Conservation (phyloP, 2,329 filamentous ascomycete species). For the Scytalidium lignicola region DNA sequence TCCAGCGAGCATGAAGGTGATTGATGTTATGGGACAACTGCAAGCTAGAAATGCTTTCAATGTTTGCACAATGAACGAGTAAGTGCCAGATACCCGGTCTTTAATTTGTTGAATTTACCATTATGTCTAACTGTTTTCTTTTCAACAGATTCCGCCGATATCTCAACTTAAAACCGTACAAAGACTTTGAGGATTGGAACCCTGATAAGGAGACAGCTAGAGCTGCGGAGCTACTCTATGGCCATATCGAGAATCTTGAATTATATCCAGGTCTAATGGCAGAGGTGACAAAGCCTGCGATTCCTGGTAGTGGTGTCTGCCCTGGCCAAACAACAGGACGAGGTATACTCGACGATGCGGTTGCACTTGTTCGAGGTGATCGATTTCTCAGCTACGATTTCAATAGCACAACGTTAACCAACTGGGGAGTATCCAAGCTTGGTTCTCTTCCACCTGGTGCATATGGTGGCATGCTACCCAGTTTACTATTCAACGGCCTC, state of each 20-base stretch:
- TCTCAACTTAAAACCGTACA: conserved; percentile 45
- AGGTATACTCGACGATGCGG: conserved; percentile 43
- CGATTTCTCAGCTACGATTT: conserved; percentile 42
- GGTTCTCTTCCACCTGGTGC: conserved; percentile 31
- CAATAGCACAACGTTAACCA: conserved; percentile 41
- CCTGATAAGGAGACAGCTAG: conserved; percentile 41
- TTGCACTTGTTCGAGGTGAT: conserved; percentile 39
- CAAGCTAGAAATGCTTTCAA: conserved; percentile 42
- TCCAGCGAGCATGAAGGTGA: conserved; percentile 38
- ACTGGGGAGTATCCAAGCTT: conserved; percentile 39
- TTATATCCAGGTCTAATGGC: conserved; percentile 53
- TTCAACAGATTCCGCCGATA: conserved; percentile 40
- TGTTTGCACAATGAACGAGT: conserved; percentile 48
- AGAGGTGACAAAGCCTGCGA: conserved; percentile 49
- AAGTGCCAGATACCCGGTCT: conserved; percentile 13
- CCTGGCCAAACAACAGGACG: conserved; percentile 38
- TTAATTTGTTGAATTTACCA: background rate
- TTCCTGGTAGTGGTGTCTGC: conserved; percentile 41
- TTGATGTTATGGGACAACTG: conserved; percentile 42
- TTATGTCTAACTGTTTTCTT: background rate
- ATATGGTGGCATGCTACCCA: conserved; percentile 41
- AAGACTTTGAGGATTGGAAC: conserved; percentile 47
- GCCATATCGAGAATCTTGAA: conserved; percentile 48
- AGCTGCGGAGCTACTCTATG: conserved; percentile 40
- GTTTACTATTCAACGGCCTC: conserved; percentile 39